Conservation (phyloP, 2,329 filamentous ascomycete genomes). For the Fusarium foetens region DNA sequence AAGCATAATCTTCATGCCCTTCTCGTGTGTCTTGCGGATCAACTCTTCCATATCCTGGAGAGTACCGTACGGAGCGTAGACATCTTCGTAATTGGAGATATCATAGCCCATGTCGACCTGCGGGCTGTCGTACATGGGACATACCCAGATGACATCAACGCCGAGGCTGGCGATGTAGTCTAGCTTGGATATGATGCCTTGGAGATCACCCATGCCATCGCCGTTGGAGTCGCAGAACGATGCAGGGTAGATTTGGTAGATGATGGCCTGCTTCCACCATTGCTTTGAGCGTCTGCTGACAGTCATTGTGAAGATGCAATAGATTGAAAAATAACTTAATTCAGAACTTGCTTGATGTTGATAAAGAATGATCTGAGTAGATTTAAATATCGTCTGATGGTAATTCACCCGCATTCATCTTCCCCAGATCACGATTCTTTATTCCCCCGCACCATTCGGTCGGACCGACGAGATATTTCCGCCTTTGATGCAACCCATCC, state of each 20-base stretch:
- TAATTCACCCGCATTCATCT: not conserved
- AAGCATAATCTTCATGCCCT: conserved; percentile 40
- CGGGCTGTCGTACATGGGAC: conserved; percentile 43
- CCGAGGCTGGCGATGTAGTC: conserved; percentile 53
- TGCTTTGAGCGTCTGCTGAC: conserved; percentile 34
- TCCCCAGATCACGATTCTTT: not conserved
- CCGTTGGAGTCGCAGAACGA: conserved; percentile 66
- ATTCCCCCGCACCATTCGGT: conserved; percentile 3
- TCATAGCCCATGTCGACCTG: conserved; percentile 44
- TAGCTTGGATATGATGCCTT: conserved; percentile 63
- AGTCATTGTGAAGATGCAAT: too few species aligned
- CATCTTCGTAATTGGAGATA: conserved; percentile 41
- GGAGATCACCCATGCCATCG: conserved; percentile 64
- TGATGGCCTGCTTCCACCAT: conserved; percentile 66
- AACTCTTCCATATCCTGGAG: conserved; percentile 41
- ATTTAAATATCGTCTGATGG: not conserved
- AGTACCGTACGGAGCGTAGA: conserved; percentile 41
- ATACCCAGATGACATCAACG: conserved; percentile 41
- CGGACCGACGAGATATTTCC: conserved; percentile 18
- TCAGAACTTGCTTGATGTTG: accelerated
- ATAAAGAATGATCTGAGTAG: not conserved
- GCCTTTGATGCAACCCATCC: not conserved
- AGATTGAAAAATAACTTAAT: too few species aligned
- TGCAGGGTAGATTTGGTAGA: conserved; percentile 68
- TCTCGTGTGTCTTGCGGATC: conserved; percentile 38